Conservation (phyloP, 768 basidiomycete genomes). For the Macrolepiota fuliginosa region DNA sequence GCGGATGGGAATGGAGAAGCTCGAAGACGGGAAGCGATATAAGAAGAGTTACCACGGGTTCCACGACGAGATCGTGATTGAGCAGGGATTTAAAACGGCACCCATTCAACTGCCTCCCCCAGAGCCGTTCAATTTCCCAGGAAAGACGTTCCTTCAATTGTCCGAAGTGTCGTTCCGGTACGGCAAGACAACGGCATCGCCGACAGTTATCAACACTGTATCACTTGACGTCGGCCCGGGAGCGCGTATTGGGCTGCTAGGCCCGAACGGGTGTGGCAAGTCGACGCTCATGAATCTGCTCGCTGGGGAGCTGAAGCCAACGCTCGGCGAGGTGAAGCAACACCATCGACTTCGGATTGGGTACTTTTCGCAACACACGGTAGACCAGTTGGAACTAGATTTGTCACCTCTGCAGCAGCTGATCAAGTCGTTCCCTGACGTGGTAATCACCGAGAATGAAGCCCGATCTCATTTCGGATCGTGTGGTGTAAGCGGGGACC, state of each 20-base stretch:
- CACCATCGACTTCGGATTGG: slow-evolving; percentile 56
- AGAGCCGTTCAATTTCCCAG: slow-evolving; percentile 28
- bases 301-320: slow-evolving; percentile 38
- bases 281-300: slow-evolving; percentile 52
- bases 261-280: slow-evolving; percentile 54
- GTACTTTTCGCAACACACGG: slow-evolving; percentile 62
- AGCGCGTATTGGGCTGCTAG: slow-evolving; percentile 27
- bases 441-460: slow-evolving; percentile 26
- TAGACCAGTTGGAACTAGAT: slow-evolving; percentile 45
- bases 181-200: slow-evolving; percentile 17
- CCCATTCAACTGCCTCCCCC: slow-evolving; percentile 30
- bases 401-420: slow-evolving; percentile 27
- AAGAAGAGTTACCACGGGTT: slow-evolving; percentile 30
- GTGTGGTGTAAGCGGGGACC: slow-evolving; percentile 42
- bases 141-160: slow-evolving; percentile 29
- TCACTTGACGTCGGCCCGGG: slow-evolving; percentile 27
- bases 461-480: slow-evolving; percentile 35
- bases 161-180: slow-evolving; percentile 31
- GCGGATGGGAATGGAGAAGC: slow-evolving; percentile 31
- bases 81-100: slow-evolving; percentile 31
- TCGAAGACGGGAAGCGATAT: slow-evolving; percentile 29
- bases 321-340: slow-evolving; percentile 43
- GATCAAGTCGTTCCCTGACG: slow-evolving; percentile 23
- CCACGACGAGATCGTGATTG: slow-evolving; percentile 32
- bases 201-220: slow-evolving; percentile 26